Percentiles rank a stretch among this genome's conserved stretches.
These are phyloP conservation scores for Trichoderma asperelloides DNA, from an alignment of 495 filamentous ascomycete genomes.

Conservation along the genomic window DNA sequence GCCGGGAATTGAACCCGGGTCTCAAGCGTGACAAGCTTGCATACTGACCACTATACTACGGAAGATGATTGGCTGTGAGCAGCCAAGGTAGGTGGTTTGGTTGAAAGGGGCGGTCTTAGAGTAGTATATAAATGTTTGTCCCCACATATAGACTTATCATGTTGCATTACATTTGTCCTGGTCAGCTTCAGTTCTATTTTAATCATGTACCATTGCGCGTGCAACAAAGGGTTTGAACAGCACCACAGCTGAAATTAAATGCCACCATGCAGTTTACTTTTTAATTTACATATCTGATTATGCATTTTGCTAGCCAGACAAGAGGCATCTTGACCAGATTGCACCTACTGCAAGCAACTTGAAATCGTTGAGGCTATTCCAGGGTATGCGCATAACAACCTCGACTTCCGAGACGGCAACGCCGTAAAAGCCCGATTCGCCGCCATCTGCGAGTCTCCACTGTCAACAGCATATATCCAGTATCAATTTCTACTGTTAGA, in stretches of 20 bases:
- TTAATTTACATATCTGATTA: too few relatives aligned
- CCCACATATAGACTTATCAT: neutral
- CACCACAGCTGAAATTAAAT: too few relatives aligned
- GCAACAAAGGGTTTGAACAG: too few relatives aligned
- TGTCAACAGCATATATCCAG: too few relatives aligned
- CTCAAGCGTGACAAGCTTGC: constrained; percentile 8
- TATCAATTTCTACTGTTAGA: neutral
- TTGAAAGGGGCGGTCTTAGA: neutral
- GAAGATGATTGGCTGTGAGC: constrained; percentile 3
- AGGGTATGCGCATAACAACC: too few relatives aligned
- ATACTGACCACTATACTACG: constrained; percentile 9
- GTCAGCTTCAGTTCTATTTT: neutral
- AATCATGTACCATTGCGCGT: too few relatives aligned
- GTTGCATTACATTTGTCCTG: neutral
- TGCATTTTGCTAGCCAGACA: too few relatives aligned
- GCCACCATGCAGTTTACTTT: too few relatives aligned
- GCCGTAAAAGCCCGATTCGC: neutral
- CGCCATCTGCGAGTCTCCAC: neutral
- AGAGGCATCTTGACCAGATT: too few relatives aligned
- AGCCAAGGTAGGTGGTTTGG: neutral
- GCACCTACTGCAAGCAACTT: too few relatives aligned
- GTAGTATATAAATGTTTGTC: neutral
- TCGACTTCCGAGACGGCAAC: too few relatives aligned
- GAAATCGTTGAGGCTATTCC: too few relatives aligned
- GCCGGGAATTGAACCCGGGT: constrained; percentile 8